These are phyloP conservation scores for Colletotrichum zoysiae DNA, from an alignment of 2,329 filamentous ascomycete genomes.

Conservation along the genomic window DNA sequence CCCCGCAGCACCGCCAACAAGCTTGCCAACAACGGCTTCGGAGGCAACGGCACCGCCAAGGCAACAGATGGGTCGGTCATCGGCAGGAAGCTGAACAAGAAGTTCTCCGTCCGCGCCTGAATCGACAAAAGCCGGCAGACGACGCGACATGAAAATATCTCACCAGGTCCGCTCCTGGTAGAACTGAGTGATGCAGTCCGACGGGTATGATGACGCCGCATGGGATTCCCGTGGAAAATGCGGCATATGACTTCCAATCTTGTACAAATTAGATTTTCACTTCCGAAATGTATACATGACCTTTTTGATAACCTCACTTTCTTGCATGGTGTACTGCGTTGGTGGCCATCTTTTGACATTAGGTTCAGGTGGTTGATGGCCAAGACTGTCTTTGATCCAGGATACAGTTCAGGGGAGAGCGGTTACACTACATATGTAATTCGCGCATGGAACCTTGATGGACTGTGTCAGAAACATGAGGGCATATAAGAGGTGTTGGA, in stretches of 20 bases:
- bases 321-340: too few species aligned
- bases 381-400: background rate
- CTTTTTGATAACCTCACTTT: background rate
- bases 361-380: too few species aligned
- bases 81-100: slow-evolving; percentile 31
- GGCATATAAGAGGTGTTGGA: background rate
- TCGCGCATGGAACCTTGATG: background rate
- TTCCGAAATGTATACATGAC: slow-evolving; percentile 15
- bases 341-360: background rate
- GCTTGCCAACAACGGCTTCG: slow-evolving; percentile 51
- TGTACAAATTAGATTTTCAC: slow-evolving; percentile 17
- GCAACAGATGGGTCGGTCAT: slow-evolving; percentile 8
- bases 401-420: background rate
- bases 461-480: background rate
- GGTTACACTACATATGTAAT: background rate
- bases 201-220: background rate
- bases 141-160: too few species aligned
- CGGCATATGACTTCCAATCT: slow-evolving; percentile 14
- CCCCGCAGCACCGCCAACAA: slow-evolving; percentile 52
- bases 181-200: background rate
- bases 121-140: background rate
- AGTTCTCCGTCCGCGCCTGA: slow-evolving; percentile 17
- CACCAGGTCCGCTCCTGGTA: background rate
- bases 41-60: slow-evolving; percentile 35
- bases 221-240: slow-evolving; percentile 7